Evolutionary conservation across 75 land plant species (phyloP).

Genomic region (Picea glauca): DNA sequence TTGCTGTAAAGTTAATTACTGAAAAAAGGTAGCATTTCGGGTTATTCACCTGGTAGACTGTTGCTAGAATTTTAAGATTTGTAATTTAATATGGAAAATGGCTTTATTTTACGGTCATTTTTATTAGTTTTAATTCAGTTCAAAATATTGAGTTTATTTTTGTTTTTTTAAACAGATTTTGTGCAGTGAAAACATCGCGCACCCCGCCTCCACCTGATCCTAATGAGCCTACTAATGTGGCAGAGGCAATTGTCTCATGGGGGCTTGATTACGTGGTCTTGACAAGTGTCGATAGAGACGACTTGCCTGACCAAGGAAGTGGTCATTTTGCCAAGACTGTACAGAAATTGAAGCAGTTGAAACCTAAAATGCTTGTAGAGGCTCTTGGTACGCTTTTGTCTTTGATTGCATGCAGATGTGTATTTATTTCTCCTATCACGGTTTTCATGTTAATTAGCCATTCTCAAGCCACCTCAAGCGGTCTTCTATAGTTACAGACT

Average conservation of each 20-base stretch:
- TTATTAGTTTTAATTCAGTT: not conserved
- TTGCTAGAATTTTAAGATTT: too few species aligned
- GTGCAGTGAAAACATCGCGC: slow-evolving; percentile 96
- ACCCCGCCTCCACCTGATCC: slow-evolving; percentile 95
- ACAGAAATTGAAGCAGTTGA: slow-evolving; percentile 61
- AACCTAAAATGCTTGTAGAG: slow-evolving; percentile 89
- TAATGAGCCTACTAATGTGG: slow-evolving; percentile 84
- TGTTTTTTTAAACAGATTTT: slow-evolving; percentile 54
- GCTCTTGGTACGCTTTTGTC: slow-evolving; percentile 64
- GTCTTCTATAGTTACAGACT: too few species aligned
- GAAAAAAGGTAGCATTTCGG: too few species aligned
- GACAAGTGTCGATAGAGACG: slow-evolving; percentile 97
- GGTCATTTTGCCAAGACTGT: slow-evolving; percentile 95
- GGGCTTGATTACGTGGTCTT: slow-evolving; percentile 96
- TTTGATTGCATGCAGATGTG: not conserved
- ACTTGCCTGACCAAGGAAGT: slow-evolving; percentile 95
- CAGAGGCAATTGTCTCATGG: slow-evolving; percentile 97
- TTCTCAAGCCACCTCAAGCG: too few species aligned
- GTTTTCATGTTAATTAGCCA: too few species aligned
- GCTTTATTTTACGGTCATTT: not conserved
- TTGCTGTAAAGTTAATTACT: too few species aligned
- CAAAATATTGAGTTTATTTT: not conserved
- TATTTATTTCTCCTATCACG: too few species aligned
- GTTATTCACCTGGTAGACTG: too few species aligned
- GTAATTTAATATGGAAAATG: not conserved